Base-by-base conservation (phyloP, 768 basidiomycete genomes). In the Aureoboletus auriporus region DNA sequence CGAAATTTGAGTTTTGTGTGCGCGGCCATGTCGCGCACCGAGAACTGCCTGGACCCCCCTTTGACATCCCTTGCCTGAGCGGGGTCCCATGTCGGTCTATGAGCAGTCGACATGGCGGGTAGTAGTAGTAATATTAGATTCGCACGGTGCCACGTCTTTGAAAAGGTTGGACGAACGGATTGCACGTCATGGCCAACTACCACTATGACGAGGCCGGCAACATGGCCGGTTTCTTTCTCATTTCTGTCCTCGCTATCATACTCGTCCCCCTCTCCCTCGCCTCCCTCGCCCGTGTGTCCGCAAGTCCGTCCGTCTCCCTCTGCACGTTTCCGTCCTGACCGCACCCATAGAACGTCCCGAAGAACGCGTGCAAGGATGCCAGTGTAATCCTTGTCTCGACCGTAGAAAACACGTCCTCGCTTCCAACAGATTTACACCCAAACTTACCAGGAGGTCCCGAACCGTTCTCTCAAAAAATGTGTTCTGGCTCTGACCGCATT, bases 1-100 rank as follows among this genome's bases (percentile, higher is more conserved):
- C 95, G 84, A 71, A 99, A 99, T 74, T 99, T 99, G 58, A 99
- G 86, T 69, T 96, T 95, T 2, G 95, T 99, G 67, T 97, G 89
- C 3, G 91, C 77, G 6, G 95, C 91, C 80, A 97, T 88, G 66
- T 96, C 93, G 53, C 89, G 82, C 62, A 90, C 86, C 5, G 93
- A 95, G 72, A 85, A 93, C 63, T 95, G 92, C 50, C 91, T 82
- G 44, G 93, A 93, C 49, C 91, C 92, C 4, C 89, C 88, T 65
- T 90, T 92, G 52, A 92, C 84, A 70, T 96, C 92, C 59, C 83
- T 82, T 30, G 90, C 95, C 69, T 94, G 90, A 0, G 94, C 93
- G 2, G 95, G 95, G 56, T 94, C 90, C 94, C 94, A 98, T 81
- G 91, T 94, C 59, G 91, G 91, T 71, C 91, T 83, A 67, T 93